These are phyloP conservation scores for Cadophora sp. DNA, from an alignment of 2,329 filamentous ascomycete genomes.

Conservation along the genomic window DNA sequence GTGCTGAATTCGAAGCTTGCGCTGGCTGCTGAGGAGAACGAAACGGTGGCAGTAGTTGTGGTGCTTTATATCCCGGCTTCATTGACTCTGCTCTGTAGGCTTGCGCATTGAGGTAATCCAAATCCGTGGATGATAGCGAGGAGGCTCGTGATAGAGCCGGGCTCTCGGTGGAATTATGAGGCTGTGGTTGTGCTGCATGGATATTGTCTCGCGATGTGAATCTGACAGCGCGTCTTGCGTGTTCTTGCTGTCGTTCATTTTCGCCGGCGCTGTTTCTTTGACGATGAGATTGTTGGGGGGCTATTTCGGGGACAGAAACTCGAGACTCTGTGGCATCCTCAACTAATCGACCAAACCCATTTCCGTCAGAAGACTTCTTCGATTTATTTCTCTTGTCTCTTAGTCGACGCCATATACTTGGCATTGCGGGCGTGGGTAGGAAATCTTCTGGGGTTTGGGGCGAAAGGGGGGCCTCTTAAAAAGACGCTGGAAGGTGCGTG, in stretches of 20 bases:
- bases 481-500: too few relatives aligned
- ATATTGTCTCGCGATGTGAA: slow-evolving; percentile 4
- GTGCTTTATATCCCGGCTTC: not conserved
- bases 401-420: not conserved
- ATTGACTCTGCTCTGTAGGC: not conserved
- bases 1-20: not conserved
- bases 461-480: too few relatives aligned
- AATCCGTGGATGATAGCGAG: slow-evolving; percentile 4
- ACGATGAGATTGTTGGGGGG: not conserved
- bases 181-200: not conserved
- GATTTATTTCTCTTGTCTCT: not conserved
- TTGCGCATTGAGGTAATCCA: slow-evolving; percentile 11
- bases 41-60: not conserved
- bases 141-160: slow-evolving; percentile 3
- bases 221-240: slow-evolving; percentile 3
- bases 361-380: not conserved
- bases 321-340: not conserved
- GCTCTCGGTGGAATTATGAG: not conserved
- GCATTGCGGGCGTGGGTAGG: not conserved
- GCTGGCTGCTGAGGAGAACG: not conserved
- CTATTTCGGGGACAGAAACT: not conserved
- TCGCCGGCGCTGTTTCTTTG: slow-evolving; percentile 10
- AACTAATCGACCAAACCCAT: not conserved
- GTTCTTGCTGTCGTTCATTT: not conserved
- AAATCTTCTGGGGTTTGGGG: not conserved